Evolutionary conservation across 169 alveolate species (phyloP).

Genomic region (Pseudocohnilembus persalinus): DNA sequence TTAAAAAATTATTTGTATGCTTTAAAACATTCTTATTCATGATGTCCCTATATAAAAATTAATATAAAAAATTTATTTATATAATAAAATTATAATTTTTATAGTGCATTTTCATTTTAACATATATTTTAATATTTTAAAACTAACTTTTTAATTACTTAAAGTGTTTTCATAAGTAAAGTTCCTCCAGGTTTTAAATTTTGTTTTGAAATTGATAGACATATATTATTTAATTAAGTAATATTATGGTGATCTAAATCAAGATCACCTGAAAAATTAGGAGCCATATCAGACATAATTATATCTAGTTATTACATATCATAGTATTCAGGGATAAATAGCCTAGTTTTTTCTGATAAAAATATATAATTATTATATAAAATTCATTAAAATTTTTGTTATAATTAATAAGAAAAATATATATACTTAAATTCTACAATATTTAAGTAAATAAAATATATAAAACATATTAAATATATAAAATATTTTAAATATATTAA

Average conservation of each 20-base stretch:
- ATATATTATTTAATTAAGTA: slow-evolving; percentile 21
- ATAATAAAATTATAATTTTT: too few relatives aligned
- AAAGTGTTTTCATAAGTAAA: slow-evolving; percentile 35
- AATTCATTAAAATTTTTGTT: background rate
- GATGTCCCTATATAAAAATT: background rate
- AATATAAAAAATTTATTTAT: too few relatives aligned
- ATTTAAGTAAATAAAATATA: too few relatives aligned
- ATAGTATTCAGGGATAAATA: slow-evolving; percentile 18
- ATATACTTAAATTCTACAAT: background rate
- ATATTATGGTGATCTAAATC: slow-evolving; percentile 44
- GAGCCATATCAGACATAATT: slow-evolving; percentile 52
- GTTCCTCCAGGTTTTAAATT: slow-evolving; percentile 37
- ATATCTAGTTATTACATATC: slow-evolving; percentile 6
- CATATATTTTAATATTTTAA: too few relatives aligned
- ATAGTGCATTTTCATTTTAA: too few relatives aligned
- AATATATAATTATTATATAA: too few relatives aligned
- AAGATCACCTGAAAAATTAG: slow-evolving; percentile 48
- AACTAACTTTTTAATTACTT: background rate
- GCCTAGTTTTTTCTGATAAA: background rate
- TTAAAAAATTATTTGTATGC: slow-evolving; percentile 18
- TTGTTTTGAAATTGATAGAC: slow-evolving; percentile 15
- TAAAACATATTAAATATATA: too few relatives aligned
- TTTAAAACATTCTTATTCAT: slow-evolving; percentile 12
- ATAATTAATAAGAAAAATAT: too few relatives aligned
- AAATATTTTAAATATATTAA: too few relatives aligned